phyloP scores from a whole-genome alignment of 805 yeast genomes.

The Candida michaelii region DNA sequence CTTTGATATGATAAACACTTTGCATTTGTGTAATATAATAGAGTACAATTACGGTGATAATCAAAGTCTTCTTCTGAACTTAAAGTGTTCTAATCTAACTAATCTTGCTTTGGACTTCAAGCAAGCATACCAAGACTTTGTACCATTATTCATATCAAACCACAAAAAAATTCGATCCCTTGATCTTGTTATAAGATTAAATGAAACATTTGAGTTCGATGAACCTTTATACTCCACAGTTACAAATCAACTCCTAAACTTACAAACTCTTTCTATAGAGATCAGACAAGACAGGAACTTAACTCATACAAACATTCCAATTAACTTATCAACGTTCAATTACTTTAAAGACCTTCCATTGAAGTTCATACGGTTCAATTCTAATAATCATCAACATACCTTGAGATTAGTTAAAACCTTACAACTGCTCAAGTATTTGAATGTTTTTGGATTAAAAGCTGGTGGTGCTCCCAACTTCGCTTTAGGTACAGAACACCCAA shows the following conservation, averaged over 20 bases:
- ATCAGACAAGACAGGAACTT: slow-evolving; percentile 38
- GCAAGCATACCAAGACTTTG: slow-evolving; percentile 42
- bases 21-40: slow-evolving; percentile 35
- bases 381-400: slow-evolving; percentile 19
- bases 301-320: slow-evolving; percentile 28
- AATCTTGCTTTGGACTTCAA: slow-evolving; percentile 39
- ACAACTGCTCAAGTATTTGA: slow-evolving; percentile 31
- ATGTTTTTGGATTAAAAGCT: slow-evolving; percentile 50
- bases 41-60: slow-evolving; percentile 35
- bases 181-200: slow-evolving; percentile 43
- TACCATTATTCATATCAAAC: slow-evolving; percentile 30
- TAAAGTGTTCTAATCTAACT: slow-evolving; percentile 22
- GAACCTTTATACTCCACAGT: slow-evolving; percentile 19
- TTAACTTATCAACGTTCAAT: slow-evolving; percentile 13
- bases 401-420: slow-evolving; percentile 24
- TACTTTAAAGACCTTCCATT: slow-evolving; percentile 19
- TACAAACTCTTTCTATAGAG: slow-evolving; percentile 40
- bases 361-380: slow-evolving; percentile 41
- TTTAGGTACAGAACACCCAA: slow-evolving; percentile 51
- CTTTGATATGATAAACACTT: slow-evolving; percentile 17
- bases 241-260: slow-evolving; percentile 13
- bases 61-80: slow-evolving; percentile 4
- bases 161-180: slow-evolving; percentile 26
- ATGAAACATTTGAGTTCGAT: slow-evolving; percentile 24
- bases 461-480: slow-evolving; percentile 58